Evolutionary conservation across 1,284 basidiomycete species (phyloP).

Genomic region (Pseudozyma pruni): DNA sequence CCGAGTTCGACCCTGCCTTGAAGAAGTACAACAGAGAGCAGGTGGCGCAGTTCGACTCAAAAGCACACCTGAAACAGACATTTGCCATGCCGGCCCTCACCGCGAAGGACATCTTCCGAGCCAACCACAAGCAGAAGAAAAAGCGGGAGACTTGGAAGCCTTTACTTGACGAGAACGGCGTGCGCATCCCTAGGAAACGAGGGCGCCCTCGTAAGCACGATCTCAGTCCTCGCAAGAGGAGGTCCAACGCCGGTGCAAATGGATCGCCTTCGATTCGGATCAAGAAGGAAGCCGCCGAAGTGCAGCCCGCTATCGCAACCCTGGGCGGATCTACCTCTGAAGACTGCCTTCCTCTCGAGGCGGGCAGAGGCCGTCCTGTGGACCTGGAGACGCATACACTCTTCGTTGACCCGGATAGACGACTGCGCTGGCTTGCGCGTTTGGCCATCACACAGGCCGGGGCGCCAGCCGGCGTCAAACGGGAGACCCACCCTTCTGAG

Average conservation of each 20-base stretch:
- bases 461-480: background rate
- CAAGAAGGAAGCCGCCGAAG: slow-evolving; percentile 10
- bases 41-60: background rate
- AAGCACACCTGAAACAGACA: background rate
- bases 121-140: slow-evolving; percentile 1
- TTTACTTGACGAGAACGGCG: slow-evolving; percentile 8
- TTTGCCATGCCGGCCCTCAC: background rate
- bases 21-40: background rate
- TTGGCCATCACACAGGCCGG: slow-evolving; percentile 8
- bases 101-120: background rate
- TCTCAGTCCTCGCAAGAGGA: background rate
- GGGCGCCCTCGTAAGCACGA: slow-evolving; percentile 14
- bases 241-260: background rate
- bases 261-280: background rate
- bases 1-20: background rate
- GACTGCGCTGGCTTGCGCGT: slow-evolving; percentile 22
- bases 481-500: background rate
- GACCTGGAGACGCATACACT: slow-evolving; percentile 29
- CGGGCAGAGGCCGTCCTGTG: slow-evolving; percentile 7
- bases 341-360: slow-evolving; percentile 8
- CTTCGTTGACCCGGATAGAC: slow-evolving; percentile 18
- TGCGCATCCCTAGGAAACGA: slow-evolving; percentile 3
- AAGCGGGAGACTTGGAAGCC: background rate
- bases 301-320: too few species aligned
- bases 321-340: background rate